A percentile compares a stretch with the other conserved stretches of the same genome.
Conservation (phyloP, 208 protist genomes). For the Leishmania martiniquensis region DNA sequence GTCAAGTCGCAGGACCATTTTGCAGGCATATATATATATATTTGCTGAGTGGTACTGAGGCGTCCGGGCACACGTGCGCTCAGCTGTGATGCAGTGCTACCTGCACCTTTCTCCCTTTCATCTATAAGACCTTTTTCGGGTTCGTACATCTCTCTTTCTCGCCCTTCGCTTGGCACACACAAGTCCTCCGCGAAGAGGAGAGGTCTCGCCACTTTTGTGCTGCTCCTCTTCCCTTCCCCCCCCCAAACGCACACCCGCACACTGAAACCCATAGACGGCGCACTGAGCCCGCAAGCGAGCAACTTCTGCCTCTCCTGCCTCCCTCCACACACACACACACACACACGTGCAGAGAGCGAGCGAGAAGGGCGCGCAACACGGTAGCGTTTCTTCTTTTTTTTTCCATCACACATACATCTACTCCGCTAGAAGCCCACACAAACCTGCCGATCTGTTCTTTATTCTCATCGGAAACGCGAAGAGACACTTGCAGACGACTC, state of each 20-base stretch:
- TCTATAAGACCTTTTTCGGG: neutral
- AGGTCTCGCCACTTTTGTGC: neutral
- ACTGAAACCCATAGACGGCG: slow-evolving; percentile 2
- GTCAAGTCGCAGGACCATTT: neutral
- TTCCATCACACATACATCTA: neutral
- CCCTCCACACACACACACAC: neutral
- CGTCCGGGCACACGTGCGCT: neutral
- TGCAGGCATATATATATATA: neutral
- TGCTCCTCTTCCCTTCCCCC: neutral
- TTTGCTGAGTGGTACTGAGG: neutral
- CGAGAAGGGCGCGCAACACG: neutral
- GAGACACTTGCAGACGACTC: neutral
- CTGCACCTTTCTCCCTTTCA: neutral
- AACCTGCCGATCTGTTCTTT: no score
- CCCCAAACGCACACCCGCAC: slow-evolving; percentile 11
- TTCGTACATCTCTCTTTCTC: neutral
- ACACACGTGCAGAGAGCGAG: no score
- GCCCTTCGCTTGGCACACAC: no score
- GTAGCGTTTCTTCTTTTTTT: slow-evolving; percentile 8
- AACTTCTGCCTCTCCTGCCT: neutral
- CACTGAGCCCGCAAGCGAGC: neutral
- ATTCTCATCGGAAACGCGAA: neutral
- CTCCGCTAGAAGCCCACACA: neutral
- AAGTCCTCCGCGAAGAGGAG: neutral
- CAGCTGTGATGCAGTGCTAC: neutral